These are phyloP conservation scores for Penicillium cataractarum DNA, from an alignment of 495 filamentous ascomycete genomes.

Conservation along the genomic window DNA sequence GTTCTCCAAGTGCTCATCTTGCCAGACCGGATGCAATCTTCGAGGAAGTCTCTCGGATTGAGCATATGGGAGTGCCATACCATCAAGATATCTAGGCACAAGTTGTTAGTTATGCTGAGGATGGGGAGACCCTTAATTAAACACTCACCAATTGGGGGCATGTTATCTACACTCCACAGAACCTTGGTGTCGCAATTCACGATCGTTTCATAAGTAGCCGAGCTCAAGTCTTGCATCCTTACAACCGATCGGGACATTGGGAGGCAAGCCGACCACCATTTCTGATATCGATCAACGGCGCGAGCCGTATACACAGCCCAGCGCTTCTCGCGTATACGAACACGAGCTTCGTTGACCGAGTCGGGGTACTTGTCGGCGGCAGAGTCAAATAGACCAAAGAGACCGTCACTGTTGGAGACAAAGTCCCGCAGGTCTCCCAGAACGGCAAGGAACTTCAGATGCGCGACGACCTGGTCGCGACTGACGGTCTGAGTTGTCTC, in stretches of 20 bases:
- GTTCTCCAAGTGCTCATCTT: constrained; percentile 62
- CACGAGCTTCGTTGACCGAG: constrained; percentile 22
- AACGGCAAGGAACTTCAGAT: constrained; percentile 75
- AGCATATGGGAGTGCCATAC: constrained; percentile 87
- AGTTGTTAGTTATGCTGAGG: neutral
- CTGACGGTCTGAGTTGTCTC: constrained; percentile 7
- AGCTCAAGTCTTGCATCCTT: constrained; percentile 19
- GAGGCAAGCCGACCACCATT: constrained; percentile 63
- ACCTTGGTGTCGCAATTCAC: constrained; percentile 18
- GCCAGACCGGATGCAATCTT: constrained; percentile 71
- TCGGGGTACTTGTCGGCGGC: constrained; percentile 34
- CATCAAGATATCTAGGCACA: constrained; percentile 72
- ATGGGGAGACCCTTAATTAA: neutral
- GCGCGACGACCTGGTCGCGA: constrained; percentile 61
- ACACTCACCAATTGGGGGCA: constrained; percentile 35
- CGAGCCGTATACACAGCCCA: constrained; percentile 77
- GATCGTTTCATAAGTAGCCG: constrained; percentile 16
- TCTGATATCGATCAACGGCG: constrained; percentile 72
- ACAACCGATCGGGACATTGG: constrained; percentile 20
- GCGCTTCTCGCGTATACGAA: constrained; percentile 68
- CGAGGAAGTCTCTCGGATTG: constrained; percentile 74
- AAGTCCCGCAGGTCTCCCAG: constrained; percentile 69
- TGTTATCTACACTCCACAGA: constrained; percentile 20
- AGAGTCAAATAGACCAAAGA: constrained; percentile 65
- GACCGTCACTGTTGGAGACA: constrained; percentile 64